Evolutionary conservation across 441 rosid genomes (phyloP).

Genomic region (Mallotus japonicus): DNA sequence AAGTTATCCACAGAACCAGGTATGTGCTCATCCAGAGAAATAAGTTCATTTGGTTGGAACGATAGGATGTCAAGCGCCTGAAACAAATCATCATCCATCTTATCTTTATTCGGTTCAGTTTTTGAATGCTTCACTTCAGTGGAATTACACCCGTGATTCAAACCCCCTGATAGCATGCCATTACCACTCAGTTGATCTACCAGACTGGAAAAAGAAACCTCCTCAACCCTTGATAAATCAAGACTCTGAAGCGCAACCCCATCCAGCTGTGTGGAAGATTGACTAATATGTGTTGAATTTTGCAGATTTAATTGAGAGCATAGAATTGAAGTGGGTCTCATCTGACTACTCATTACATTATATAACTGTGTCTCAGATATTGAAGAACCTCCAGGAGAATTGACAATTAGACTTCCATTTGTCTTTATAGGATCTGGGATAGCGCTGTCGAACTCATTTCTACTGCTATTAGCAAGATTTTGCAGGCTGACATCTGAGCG

Average conservation of each 20-base stretch:
- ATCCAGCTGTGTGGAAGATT: constrained; percentile 17
- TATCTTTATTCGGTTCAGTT: constrained; percentile 30
- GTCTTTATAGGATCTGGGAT: constrained; percentile 21
- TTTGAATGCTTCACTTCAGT: constrained; percentile 24
- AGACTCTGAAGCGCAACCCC: constrained; percentile 19
- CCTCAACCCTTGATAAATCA: constrained; percentile 33
- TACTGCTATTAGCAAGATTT: constrained; percentile 22
- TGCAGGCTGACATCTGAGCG: constrained; percentile 28
- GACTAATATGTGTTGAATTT: constrained; percentile 25
- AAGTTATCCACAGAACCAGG: constrained; percentile 25
- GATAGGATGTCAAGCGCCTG: constrained; percentile 28
- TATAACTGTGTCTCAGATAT: constrained; percentile 16
- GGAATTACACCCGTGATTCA: constrained; percentile 18
- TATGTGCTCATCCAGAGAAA: constrained; percentile 24
- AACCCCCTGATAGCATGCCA: constrained; percentile 29
- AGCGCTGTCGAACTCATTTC: constrained; percentile 21
- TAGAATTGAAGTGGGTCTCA: constrained; percentile 17
- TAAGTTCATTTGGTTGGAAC: constrained; percentile 22
- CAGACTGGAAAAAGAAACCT: constrained; percentile 25
- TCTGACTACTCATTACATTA: constrained; percentile 18
- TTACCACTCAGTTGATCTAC: constrained; percentile 26
- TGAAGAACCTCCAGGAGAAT: constrained; percentile 21
- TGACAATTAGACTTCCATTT: constrained; percentile 15
- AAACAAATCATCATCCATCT: constrained; percentile 30
- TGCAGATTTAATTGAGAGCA: constrained; percentile 21